A percentile compares a stretch with the other conserved stretches of the same genome.
phyloP scores from a whole-genome alignment of 2,329 filamentous ascomycete genomes.

The Pseudocercospora fijiensis region DNA sequence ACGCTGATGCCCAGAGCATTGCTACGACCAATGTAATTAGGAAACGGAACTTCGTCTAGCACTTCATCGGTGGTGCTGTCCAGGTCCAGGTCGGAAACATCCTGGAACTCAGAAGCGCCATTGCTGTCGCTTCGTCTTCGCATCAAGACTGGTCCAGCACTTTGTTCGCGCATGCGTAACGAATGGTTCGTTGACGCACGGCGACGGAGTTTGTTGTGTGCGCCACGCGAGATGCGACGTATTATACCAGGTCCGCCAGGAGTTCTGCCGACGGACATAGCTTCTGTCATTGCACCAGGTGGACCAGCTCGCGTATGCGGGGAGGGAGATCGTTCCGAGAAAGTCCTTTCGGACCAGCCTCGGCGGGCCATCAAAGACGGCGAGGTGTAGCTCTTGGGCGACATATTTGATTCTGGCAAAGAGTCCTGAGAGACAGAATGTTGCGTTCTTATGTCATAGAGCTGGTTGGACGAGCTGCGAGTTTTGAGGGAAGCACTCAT shows the following conservation, averaged over 20 bases:
- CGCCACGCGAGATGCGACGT: constrained; percentile 78
- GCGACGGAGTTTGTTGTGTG: constrained; percentile 68
- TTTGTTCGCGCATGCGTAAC: constrained; percentile 73
- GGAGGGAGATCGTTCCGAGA: constrained; percentile 56
- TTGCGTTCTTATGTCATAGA: constrained; percentile 21
- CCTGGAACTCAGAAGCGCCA: constrained; percentile 56
- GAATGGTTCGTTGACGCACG: constrained; percentile 75
- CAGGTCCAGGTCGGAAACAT: constrained; percentile 52
- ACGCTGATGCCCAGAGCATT: constrained; percentile 47
- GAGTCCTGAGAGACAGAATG: constrained; percentile 27
- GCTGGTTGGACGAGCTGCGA: constrained; percentile 43
- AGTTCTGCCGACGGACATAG: constrained; percentile 57
- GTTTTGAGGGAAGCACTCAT: constrained; percentile 22
- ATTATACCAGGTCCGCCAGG: constrained; percentile 60
- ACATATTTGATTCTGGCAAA: constrained; percentile 27
- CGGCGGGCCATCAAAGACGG: constrained; percentile 27
- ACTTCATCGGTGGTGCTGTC: constrained; percentile 57
- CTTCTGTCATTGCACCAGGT: constrained; percentile 62
- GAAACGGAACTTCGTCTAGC: constrained; percentile 34
- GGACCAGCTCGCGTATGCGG: constrained; percentile 43
- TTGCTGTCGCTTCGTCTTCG: constrained; percentile 88
- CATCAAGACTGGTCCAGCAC: constrained; percentile 84
- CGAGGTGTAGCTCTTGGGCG: constrained; percentile 29
- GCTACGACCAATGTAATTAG: constrained; percentile 32
- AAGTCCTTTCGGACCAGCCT: constrained; percentile 30